Conservation (phyloP, 805 yeast genomes). For the Maudiozyma bulderi region DNA sequence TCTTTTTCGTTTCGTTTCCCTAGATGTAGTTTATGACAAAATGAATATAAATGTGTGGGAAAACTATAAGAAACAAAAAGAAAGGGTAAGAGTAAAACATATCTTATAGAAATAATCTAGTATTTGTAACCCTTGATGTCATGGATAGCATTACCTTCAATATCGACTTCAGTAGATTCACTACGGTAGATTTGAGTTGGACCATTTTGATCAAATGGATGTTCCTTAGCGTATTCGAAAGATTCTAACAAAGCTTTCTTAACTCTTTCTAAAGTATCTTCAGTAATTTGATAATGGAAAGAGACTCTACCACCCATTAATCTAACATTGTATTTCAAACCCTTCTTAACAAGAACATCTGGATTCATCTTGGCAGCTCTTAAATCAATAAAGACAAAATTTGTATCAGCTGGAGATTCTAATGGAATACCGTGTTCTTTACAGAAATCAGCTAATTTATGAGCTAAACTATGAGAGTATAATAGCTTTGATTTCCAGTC, state of each 20-base stretch:
- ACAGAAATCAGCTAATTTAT: slow-evolving; percentile 45
- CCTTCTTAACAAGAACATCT: slow-evolving; percentile 41
- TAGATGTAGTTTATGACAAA: background rate
- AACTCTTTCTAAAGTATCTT: slow-evolving; percentile 45
- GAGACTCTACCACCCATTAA: slow-evolving; percentile 70
- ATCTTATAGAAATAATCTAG: slow-evolving; percentile 2
- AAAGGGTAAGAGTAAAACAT: background rate
- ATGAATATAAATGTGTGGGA: background rate
- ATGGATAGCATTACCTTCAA: slow-evolving; percentile 23
- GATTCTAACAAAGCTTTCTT: slow-evolving; percentile 52
- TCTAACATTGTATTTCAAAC: slow-evolving; percentile 50
- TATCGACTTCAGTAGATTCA: slow-evolving; percentile 28
- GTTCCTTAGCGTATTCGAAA: slow-evolving; percentile 39
- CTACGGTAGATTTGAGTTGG: slow-evolving; percentile 40
- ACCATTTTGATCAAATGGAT: slow-evolving; percentile 44
- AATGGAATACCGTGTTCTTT: slow-evolving; percentile 43
- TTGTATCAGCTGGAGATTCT: slow-evolving; percentile 73
- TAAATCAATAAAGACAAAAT: slow-evolving; percentile 70
- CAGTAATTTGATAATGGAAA: slow-evolving; percentile 61
- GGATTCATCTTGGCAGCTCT: slow-evolving; percentile 46
- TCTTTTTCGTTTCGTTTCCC: background rate
- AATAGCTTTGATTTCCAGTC: slow-evolving; percentile 54
- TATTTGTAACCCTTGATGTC: slow-evolving; percentile 29
- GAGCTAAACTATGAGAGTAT: slow-evolving; percentile 42
- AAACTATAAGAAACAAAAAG: background rate